These are phyloP conservation scores for Penicillium fimorum DNA, from an alignment of 495 filamentous ascomycete genomes.

Conservation along the genomic window DNA sequence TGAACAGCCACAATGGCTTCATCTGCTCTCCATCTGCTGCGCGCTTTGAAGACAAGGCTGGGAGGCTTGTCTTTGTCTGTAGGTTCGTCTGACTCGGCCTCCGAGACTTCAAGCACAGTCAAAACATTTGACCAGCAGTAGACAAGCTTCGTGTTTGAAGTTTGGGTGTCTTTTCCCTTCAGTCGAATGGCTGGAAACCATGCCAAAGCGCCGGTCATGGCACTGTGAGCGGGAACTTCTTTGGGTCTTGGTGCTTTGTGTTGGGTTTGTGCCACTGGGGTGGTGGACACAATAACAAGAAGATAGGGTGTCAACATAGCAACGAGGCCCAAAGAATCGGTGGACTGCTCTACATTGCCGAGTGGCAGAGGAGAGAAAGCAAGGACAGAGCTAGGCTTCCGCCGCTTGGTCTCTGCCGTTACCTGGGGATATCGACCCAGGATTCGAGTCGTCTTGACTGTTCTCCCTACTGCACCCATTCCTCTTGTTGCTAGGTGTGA, in stretches of 20 bases:
- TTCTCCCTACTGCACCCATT: slow-evolving; percentile 78
- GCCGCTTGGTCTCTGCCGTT: slow-evolving; percentile 55
- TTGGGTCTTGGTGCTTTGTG: slow-evolving; percentile 88
- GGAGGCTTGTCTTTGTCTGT: slow-evolving; percentile 66
- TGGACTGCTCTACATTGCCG: slow-evolving; percentile 84
- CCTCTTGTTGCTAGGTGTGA: slow-evolving; percentile 93
- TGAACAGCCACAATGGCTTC: slow-evolving; percentile 96
- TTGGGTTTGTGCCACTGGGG: slow-evolving; percentile 91
- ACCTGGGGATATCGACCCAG: slow-evolving; percentile 83
- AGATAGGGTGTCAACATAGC: slow-evolving; percentile 96
- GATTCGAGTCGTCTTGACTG: slow-evolving; percentile 85
- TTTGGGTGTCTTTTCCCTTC: slow-evolving; percentile 63
- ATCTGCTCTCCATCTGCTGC: slow-evolving; percentile 88
- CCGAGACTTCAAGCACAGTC: slow-evolving; percentile 84
- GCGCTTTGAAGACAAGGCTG: slow-evolving; percentile 71
- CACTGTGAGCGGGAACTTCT: slow-evolving; percentile 81
- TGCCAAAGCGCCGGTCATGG: slow-evolving; percentile 88
- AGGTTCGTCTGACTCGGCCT: slow-evolving; percentile 61
- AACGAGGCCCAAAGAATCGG: slow-evolving; percentile 85
- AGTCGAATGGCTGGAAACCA: slow-evolving; percentile 97
- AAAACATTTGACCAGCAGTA: slow-evolving; percentile 98
- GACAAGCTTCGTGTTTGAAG: slow-evolving; percentile 68
- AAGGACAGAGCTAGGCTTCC: slow-evolving; percentile 93
- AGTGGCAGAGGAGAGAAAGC: slow-evolving; percentile 88
- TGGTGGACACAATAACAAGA: slow-evolving; percentile 94